A percentile compares a stretch with the other conserved stretches of the same genome.
Conservation (phyloP, 805 yeast species). For the Candida pini region DNA sequence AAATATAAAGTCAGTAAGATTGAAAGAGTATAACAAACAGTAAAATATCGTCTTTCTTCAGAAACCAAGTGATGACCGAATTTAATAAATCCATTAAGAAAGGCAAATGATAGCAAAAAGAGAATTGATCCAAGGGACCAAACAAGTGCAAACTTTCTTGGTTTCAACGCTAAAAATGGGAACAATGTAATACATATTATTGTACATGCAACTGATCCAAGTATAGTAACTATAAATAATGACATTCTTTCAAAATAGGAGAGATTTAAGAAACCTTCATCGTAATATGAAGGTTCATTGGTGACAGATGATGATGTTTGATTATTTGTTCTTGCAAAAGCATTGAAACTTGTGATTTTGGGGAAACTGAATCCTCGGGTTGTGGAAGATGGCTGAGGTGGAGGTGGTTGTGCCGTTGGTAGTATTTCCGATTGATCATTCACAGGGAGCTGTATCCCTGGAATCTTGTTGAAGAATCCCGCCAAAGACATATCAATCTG, state of each 20-base stretch:
- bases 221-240: conserved; percentile 68
- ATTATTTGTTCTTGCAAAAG: conserved; percentile 21
- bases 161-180: conserved; percentile 78
- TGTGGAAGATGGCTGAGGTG: conserved; percentile 4
- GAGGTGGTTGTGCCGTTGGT: conserved; percentile 4
- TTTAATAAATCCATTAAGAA: conserved; percentile 77
- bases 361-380: conserved; percentile 2
- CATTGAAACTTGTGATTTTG: conserved; percentile 6
- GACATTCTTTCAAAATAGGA: conserved; percentile 72
- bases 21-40: conserved; percentile 66
- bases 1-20: conserved; percentile 69
- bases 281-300: conserved; percentile 4
- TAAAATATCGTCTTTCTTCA: conserved; percentile 66
- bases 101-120: conserved; percentile 79
- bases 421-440: conserved; percentile 7
- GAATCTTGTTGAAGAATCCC: conserved; percentile 13
- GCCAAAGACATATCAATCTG: conserved; percentile 7
- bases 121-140: conserved; percentile 87
- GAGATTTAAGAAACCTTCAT: conserved; percentile 38
- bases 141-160: conserved; percentile 74
- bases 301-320: conserved; percentile 18
- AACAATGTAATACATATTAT: conserved; percentile 68
- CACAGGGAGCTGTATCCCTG: conserved; percentile 18
- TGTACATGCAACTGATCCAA: conserved; percentile 72
- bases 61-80: conserved; percentile 65